Base-by-base conservation (phyloP, 2,329 filamentous ascomycete species). In the Hyphodiscus sp. region DNA sequence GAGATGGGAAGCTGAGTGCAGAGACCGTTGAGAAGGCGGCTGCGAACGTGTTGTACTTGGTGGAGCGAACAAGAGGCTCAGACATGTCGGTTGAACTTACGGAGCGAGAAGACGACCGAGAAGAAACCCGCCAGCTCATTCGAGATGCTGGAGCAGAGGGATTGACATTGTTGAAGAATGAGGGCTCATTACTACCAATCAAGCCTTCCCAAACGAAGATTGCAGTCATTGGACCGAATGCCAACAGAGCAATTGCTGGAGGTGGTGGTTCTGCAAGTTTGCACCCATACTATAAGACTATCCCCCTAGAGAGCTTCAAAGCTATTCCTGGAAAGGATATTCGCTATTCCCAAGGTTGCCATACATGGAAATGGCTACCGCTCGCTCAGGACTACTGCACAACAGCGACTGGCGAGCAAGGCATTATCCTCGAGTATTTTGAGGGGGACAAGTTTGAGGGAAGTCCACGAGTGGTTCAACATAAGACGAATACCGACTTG, bases 201-300 rank as follows among this genome's bases (percentile, higher is more conserved):
- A 73, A 76, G 56, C 68, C 74, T 7, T 73, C 73, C 23, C 77
- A 76, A 16, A 76, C 75, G 53, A 85, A 77, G 64, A 76, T 87
- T 53, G 83, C 83, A 2, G 75, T 86, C 54, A 85, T 87, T 49
- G 83, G 83, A 0, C 83, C 83, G 1, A 86, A 87, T 57, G 82
- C 82, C 19, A 84, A 85, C 65, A 73, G 82, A 51, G 79, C 83
- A 0, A 85, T 87, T 58, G 82, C 81, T n/a, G 81, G 80, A 16
- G 83, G 84, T 48, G 83, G 83, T 42, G 83, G 84, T 48, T 86
- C 83, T 62, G 83, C 84, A 18, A 84, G 80, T 58, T 70, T 87
- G 47, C 86, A 86, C 64, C 82, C 84, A 0, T 86, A 87, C 67
- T 87, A 87, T 67, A 82, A 75, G 59, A 83, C 81, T 1, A 74